These are phyloP conservation scores for Globisporangium emineosum DNA, from an alignment of 352 stramenopile genomes.

Conservation along the genomic window DNA sequence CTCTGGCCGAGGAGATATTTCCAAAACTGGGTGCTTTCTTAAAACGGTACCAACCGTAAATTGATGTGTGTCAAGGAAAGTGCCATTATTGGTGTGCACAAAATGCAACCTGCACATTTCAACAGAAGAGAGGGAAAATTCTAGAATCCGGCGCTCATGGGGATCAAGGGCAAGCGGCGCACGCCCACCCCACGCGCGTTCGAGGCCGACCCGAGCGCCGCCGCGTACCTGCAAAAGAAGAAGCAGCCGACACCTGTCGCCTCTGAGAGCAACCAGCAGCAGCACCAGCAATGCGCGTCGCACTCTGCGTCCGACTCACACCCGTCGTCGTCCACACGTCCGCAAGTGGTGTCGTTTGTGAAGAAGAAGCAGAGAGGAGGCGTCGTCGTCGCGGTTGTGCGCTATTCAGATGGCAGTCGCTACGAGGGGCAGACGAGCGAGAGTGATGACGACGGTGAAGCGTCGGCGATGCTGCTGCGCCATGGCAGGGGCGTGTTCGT, in stretches of 20 bases:
- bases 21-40: too few species aligned
- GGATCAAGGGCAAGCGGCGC: conserved; percentile 59
- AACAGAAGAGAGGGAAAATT: not conserved
- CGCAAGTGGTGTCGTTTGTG: conserved; percentile 47
- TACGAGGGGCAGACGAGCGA: conserved; percentile 49
- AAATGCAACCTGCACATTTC: not conserved
- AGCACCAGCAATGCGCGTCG: not conserved
- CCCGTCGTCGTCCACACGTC: conserved; percentile 6
- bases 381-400: conserved; percentile 30
- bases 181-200: conserved; percentile 23
- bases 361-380: conserved; percentile 39
- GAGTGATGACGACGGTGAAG: conserved; percentile 19
- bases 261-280: conserved; percentile 3
- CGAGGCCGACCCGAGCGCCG: conserved; percentile 21
- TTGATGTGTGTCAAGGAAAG: too few species aligned
- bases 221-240: conserved; percentile 13
- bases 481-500: conserved; percentile 64
- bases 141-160: conserved; percentile 30
- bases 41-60: too few species aligned
- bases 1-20: too few species aligned
- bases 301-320: not conserved
- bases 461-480: conserved; percentile 33
- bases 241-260: conserved; percentile 16
- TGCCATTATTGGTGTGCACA: too few species aligned
- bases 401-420: conserved; percentile 63